phyloP scores from a whole-genome alignment of 768 basidiomycete species.

The Collybiopsis luxurians region DNA sequence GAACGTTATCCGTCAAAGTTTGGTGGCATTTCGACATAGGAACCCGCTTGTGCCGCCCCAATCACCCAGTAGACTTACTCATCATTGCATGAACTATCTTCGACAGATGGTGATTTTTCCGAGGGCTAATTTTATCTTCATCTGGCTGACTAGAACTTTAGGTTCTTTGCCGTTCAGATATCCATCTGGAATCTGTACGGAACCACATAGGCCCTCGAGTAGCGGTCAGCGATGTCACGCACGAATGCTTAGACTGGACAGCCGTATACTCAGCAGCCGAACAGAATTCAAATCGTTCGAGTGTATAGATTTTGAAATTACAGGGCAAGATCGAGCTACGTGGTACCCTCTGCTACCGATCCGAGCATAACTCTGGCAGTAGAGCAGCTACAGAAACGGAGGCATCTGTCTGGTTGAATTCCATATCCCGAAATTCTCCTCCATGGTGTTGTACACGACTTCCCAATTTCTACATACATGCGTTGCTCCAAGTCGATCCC shows the following conservation, averaged over 20 bases:
- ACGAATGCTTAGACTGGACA: constrained; percentile 16
- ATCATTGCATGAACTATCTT: constrained; percentile 22
- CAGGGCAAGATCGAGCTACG: neutral
- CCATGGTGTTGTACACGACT: constrained; percentile 29
- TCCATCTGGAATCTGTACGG: constrained; percentile 13
- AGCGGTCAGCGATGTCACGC: constrained; percentile 13
- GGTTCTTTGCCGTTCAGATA: constrained; percentile 14
- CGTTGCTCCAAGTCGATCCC: constrained; percentile 31
- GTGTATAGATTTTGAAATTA: neutral
- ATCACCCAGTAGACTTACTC: neutral
- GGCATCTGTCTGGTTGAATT: constrained; percentile 6
- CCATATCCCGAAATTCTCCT: constrained; percentile 34
- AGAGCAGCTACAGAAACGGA: neutral
- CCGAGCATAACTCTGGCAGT: too few relatives aligned
- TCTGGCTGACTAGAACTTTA: too few relatives aligned
- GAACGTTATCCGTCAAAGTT: constrained; percentile 21
- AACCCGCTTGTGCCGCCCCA: neutral
- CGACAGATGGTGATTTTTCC: constrained; percentile 17
- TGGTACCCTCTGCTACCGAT: too few relatives aligned
- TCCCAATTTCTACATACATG: constrained; percentile 43
- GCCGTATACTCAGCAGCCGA: constrained; percentile 13
- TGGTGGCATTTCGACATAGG: constrained; percentile 7
- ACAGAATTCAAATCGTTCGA: neutral
- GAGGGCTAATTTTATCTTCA: too few relatives aligned
- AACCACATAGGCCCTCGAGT: constrained; percentile 13